phyloP scores from a whole-genome alignment of 257 asterid genomes.

The Nicotiana tabacum region DNA sequence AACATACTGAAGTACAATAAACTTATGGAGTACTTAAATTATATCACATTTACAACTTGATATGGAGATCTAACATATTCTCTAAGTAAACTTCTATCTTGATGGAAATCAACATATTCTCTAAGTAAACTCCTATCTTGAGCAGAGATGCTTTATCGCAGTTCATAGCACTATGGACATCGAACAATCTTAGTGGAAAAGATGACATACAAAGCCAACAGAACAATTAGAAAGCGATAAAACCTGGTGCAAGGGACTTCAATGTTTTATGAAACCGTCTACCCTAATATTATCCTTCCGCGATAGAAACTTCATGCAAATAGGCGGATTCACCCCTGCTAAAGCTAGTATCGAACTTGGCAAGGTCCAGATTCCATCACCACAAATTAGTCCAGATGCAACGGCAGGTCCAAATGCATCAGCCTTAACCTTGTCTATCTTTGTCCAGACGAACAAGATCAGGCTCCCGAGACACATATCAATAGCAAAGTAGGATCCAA shows the following conservation, averaged over 20 bases:
- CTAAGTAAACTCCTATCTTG: neutral
- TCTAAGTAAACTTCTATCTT: neutral
- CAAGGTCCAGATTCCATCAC: constrained; percentile 63
- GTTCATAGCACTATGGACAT: neutral
- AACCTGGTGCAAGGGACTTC: neutral
- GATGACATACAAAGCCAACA: neutral
- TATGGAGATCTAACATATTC: neutral
- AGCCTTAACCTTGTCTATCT: constrained; percentile 39
- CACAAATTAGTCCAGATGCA: constrained; percentile 64
- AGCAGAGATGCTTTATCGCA: neutral
- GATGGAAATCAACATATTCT: neutral
- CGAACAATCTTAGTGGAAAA: neutral
- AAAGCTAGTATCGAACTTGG: constrained; percentile 50
- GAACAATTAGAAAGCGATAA: neutral
- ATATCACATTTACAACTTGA: neutral
- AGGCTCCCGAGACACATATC: constrained; percentile 72
- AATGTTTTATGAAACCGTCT: constrained; percentile 25
- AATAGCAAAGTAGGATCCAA: constrained; percentile 53
- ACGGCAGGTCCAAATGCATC: constrained; percentile 62
- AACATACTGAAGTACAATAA: too few relatives aligned
- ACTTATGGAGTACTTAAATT: neutral
- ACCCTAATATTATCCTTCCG: constrained; percentile 33
- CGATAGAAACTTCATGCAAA: constrained; percentile 66
- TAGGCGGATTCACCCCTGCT: constrained; percentile 54
- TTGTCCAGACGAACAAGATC: constrained; percentile 54